Evolutionary conservation across 257 asterid genomes (phyloP), one percentile per base, ranked within the genome.

Genomic region (Mentha longifolia): DNA sequence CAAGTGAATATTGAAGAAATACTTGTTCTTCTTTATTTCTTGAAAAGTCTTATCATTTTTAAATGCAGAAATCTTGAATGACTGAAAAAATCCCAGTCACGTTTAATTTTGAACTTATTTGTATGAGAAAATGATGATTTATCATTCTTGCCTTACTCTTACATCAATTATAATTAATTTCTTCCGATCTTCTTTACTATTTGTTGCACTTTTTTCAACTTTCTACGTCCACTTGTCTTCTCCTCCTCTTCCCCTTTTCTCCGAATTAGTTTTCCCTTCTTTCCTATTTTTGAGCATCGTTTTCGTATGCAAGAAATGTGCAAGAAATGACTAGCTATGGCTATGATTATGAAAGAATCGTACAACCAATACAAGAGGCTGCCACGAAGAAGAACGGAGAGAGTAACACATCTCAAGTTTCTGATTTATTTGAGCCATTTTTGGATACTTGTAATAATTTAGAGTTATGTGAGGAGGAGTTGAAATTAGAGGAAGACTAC

Each of bases 151-250:
- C 56, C 25, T 65, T 17, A 37, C 76, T 64, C 25, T 65, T 17
- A 37, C 76, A 63, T 57, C 74, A 55, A 46, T 50, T n/a, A 62
- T 46, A 30, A 15, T 37, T 16, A 14, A 17, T 47, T 43, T 77
- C 4, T 77, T 77, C 46, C 54, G 17, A 57, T 41, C 66, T 19
- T 77, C 81, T 31, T 51, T 77, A 28, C 74, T 77, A 49, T 77
- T 61, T 41, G 71, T 66, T 0, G 63, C 81, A 28, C 77, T 77
- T 17, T 17, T 71, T 51, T 66, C 81, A 31, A 65, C 70, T 66
- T 46, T 58, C 70, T 71, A 65, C 13, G 17, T 15, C 72, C 9
- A 37, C 79, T 5, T 46, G 22, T 22, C 25, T 3, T 28, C 31
- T 28, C 2, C 31, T 5, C 8, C 47, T n/a, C 45, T 67, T 3